Evolutionary conservation across 2,329 filamentous ascomycete genomes (phyloP).

Genomic region (Pyrenophora graminea): DNA sequence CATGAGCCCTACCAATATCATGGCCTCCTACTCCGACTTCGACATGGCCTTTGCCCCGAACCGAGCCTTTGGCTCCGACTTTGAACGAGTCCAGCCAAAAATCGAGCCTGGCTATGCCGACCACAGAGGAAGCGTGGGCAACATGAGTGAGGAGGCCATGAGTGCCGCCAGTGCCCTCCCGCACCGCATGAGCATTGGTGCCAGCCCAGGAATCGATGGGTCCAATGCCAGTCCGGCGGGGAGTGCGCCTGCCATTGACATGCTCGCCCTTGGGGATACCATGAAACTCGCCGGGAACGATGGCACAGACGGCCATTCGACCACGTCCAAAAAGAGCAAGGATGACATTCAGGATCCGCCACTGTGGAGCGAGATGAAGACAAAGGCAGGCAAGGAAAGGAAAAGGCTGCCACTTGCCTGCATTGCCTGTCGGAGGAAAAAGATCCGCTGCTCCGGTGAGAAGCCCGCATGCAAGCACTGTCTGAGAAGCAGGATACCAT

Average conservation of each 20-base stretch:
- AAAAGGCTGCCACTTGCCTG: slow-evolving; percentile 92
- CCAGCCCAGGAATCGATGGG: slow-evolving; percentile 39
- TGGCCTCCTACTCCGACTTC: slow-evolving; percentile 40
- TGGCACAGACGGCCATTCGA: slow-evolving; percentile 24
- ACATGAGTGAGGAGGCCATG: slow-evolving; percentile 39
- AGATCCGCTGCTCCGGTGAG: slow-evolving; percentile 96
- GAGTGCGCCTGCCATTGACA: slow-evolving; percentile 35
- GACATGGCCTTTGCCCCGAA: slow-evolving; percentile 35
- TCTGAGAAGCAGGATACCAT: slow-evolving; percentile 86
- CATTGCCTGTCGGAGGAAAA: slow-evolving; percentile 94
- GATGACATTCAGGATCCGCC: slow-evolving; percentile 45
- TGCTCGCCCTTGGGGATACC: slow-evolving; percentile 37
- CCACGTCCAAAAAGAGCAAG: slow-evolving; percentile 33
- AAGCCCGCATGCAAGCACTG: slow-evolving; percentile 98
- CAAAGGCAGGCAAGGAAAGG: slow-evolving; percentile 85
- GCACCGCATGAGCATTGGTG: slow-evolving; percentile 39
- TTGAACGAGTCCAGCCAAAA: slow-evolving; percentile 28
- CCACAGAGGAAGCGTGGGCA: slow-evolving; percentile 38
- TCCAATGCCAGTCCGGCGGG: slow-evolving; percentile 43
- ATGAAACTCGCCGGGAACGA: slow-evolving; percentile 37
- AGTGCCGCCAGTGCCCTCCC: slow-evolving; percentile 35
- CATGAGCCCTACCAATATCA: slow-evolving; percentile 34
- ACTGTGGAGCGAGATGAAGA: slow-evolving; percentile 59
- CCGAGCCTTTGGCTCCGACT: slow-evolving; percentile 26
- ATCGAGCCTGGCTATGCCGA: slow-evolving; percentile 30